Evolutionary conservation across 176 grass and related monocot genomes (phyloP).

Genomic region (Cenchrus americanus): DNA sequence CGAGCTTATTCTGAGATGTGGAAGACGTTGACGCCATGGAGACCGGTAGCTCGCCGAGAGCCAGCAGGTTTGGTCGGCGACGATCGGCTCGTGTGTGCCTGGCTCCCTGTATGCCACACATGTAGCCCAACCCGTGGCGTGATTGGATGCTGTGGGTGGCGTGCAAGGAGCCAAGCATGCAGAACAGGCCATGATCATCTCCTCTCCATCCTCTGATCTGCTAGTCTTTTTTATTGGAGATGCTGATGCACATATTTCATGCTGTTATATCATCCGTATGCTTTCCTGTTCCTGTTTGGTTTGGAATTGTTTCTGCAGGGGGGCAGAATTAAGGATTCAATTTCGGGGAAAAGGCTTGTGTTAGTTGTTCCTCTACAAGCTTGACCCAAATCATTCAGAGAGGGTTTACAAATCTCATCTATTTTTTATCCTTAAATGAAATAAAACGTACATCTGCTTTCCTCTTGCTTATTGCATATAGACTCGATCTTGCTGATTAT

Average conservation of each 20-base stretch:
- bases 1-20: not conserved
- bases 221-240: not conserved
- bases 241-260: constrained; percentile 28
- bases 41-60: not conserved
- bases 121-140: constrained; percentile 71
- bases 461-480: not conserved
- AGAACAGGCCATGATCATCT: constrained; percentile 33
- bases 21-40: not conserved
- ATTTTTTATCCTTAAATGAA: not conserved
- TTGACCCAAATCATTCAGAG: constrained; percentile 5
- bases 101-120: constrained; percentile 99
- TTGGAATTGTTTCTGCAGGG: constrained; percentile 23
- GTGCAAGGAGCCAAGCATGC: constrained; percentile 99
- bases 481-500: not conserved
- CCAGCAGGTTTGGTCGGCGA: constrained; percentile 7
- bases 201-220: not conserved
- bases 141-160: constrained; percentile 98
- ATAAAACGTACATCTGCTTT: not conserved
- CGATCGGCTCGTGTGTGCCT: constrained; percentile 66
- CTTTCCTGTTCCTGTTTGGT: not conserved
- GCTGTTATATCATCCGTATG: not conserved
- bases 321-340: not conserved
- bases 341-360: not conserved
- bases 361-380: not conserved
- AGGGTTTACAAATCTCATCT: not conserved